These are phyloP conservation scores for Pseudogymnoascus sp. DNA, from an alignment of 2,329 filamentous ascomycete genomes.

Conservation along the genomic window DNA sequence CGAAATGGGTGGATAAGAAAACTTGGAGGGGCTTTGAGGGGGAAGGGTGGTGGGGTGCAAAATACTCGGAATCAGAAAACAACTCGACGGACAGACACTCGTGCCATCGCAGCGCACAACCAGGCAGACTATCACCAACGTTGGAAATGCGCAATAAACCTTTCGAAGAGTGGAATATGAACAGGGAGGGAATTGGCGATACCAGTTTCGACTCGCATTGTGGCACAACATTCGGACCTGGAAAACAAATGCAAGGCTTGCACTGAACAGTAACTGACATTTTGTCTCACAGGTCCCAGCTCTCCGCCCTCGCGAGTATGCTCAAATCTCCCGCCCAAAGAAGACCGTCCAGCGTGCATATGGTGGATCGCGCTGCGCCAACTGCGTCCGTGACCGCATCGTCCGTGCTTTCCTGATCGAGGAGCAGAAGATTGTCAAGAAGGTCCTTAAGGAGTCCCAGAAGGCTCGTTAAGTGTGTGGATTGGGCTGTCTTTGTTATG, in stretches of 20 bases:
- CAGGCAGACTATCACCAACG: neutral
- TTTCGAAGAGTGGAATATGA: neutral
- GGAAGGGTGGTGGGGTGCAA: neutral
- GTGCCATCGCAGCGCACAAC: neutral
- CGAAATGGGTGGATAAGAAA: neutral
- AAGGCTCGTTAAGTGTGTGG: slow-evolving; percentile 33
- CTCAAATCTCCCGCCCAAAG: slow-evolving; percentile 94
- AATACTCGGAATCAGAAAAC: slow-evolving; percentile 1
- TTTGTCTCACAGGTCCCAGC: slow-evolving; percentile 66
- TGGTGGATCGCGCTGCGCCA: slow-evolving; percentile 95
- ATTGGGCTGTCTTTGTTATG: slow-evolving; percentile 27
- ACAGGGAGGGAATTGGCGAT: neutral
- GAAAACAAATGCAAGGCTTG: neutral
- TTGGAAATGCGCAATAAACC: neutral
- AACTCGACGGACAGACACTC: neutral
- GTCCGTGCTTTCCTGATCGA: slow-evolving; percentile 98
- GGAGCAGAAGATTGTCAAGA: slow-evolving; percentile 99
- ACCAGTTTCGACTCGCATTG: neutral
- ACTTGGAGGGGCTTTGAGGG: neutral
- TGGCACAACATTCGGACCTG: neutral
- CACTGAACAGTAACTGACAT: slow-evolving; percentile 25
- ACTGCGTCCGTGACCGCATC: slow-evolving; percentile 97
- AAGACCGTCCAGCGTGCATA: slow-evolving; percentile 99
- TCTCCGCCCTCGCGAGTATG: slow-evolving; percentile 96
- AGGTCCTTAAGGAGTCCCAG: slow-evolving; percentile 97